Conservation (phyloP, 371 early-diverging fungal species). For the Mucor plumbeus region DNA sequence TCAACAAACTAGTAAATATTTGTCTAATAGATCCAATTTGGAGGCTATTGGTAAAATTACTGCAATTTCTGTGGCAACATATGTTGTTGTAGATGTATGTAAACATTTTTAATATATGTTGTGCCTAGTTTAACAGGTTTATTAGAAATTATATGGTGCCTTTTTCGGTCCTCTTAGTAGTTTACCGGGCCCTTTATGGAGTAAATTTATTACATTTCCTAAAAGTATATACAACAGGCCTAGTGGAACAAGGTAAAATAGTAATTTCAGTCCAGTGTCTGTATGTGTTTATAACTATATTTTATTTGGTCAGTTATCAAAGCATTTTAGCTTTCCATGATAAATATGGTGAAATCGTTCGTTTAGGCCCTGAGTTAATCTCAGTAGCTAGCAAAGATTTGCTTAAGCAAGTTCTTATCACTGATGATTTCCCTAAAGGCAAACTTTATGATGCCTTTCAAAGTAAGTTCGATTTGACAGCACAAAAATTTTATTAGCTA, state of each 20-base stretch:
- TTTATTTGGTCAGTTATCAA: slow-evolving; percentile 8
- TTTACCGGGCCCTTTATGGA: slow-evolving; percentile 39
- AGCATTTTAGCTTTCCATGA: slow-evolving; percentile 17
- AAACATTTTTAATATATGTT: not conserved
- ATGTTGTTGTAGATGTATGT: slow-evolving; percentile 13
- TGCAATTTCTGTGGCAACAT: slow-evolving; percentile 23
- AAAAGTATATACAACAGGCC: slow-evolving; percentile 25
- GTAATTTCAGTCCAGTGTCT: too few species aligned
- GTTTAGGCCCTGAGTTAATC: slow-evolving; percentile 18
- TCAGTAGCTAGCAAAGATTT: slow-evolving; percentile 23
- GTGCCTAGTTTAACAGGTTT: not conserved
- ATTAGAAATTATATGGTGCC: slow-evolving; percentile 38
- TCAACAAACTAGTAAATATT: slow-evolving; percentile 13
- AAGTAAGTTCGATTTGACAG: slow-evolving; percentile 13
- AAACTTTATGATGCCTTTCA: slow-evolving; percentile 21
- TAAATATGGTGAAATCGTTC: slow-evolving; percentile 27
- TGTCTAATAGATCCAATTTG: slow-evolving; percentile 13
- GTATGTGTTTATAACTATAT: too few species aligned
- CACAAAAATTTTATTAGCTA: too few species aligned
- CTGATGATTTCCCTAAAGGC: slow-evolving; percentile 26
- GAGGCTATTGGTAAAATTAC: slow-evolving; percentile 25
- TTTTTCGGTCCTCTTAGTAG: slow-evolving; percentile 37
- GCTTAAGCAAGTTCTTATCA: slow-evolving; percentile 21
- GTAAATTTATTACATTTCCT: slow-evolving; percentile 25
- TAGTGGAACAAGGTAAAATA: slow-evolving; percentile 29